phyloP scores from a whole-genome alignment of 768 basidiomycete genomes.

The Termitomyces sp. region DNA sequence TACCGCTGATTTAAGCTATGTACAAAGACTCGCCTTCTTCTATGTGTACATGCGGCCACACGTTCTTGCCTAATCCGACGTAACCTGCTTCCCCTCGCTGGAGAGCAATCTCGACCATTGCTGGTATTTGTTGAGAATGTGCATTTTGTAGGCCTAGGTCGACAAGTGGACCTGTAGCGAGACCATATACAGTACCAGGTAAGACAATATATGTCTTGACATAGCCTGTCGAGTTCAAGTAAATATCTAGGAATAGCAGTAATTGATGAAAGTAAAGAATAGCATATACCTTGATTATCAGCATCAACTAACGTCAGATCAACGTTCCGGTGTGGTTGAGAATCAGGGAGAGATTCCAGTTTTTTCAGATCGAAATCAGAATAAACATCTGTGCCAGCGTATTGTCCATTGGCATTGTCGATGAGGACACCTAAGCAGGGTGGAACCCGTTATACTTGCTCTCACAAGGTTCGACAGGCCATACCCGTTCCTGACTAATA shows the following conservation, averaged over 20 bases:
- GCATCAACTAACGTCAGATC: constrained; percentile 44
- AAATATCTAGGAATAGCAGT: not conserved
- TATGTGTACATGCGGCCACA: constrained; percentile 48
- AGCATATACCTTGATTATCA: constrained; percentile 40
- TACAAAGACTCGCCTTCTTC: constrained; percentile 8
- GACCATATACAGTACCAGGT: constrained; percentile 50
- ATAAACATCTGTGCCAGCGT: constrained; percentile 33
- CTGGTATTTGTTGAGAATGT: constrained; percentile 46
- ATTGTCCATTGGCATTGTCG: constrained; percentile 38
- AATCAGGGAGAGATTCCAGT: constrained; percentile 38
- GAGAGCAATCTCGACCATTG: constrained; percentile 33
- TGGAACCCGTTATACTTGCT: not conserved
- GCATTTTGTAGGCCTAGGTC: constrained; percentile 44
- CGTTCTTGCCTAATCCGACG: constrained; percentile 46
- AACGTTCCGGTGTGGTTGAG: constrained; percentile 43
- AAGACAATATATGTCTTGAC: constrained; percentile 39
- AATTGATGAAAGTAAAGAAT: not conserved
- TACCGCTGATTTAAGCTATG: not conserved
- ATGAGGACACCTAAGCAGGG: constrained; percentile 28
- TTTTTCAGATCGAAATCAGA: constrained; percentile 41
- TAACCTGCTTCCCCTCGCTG: constrained; percentile 42
- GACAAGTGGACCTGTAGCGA: constrained; percentile 40
- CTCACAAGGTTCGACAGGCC: not conserved
- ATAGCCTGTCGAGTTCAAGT: constrained; percentile 8
- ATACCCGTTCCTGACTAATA: constrained; percentile 31